Evolutionary conservation across 2,329 filamentous ascomycete species (phyloP).

Genomic region (Massarina eburnea): DNA sequence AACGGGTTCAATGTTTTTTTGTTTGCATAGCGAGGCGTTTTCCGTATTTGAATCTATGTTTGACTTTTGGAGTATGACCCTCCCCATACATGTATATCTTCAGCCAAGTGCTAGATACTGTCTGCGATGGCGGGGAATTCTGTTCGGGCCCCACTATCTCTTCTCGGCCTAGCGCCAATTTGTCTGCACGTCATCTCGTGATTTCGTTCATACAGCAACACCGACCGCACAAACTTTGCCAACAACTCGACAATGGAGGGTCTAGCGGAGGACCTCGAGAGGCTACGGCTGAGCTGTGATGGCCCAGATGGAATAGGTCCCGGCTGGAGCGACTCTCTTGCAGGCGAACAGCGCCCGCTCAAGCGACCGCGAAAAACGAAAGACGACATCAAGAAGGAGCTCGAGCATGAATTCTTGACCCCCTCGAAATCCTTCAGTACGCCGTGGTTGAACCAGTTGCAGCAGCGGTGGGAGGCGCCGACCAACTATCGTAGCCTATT

Average conservation of each 20-base stretch:
- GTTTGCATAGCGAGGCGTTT: conserved; percentile 20
- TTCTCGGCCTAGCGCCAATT: not conserved
- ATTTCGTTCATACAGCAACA: not conserved
- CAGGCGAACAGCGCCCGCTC: conserved; percentile 56
- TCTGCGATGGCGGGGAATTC: not conserved
- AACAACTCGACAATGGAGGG: conserved; percentile 31
- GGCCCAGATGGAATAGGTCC: conserved; percentile 15
- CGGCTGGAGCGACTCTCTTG: conserved; percentile 60
- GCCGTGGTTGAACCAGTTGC: conserved; percentile 84
- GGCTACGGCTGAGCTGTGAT: conserved; percentile 50
- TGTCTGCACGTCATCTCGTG: conserved; percentile 7
- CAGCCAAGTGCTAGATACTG: not conserved
- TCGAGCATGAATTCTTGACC: conserved; percentile 76
- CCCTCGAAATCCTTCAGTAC: conserved; percentile 78
- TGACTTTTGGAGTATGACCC: no score
- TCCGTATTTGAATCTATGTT: not conserved
- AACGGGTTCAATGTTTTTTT: not conserved
- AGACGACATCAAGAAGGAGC: conserved; percentile 66
- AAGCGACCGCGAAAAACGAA: conserved; percentile 58
- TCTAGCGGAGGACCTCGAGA: conserved; percentile 54
- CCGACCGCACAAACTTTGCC: conserved; percentile 5
- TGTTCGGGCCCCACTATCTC: not conserved
- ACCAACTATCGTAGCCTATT: conserved; percentile 83
- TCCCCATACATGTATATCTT: no score
- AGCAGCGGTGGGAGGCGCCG: conserved; percentile 85